phyloP scores from a whole-genome alignment of 495 filamentous ascomycete species.

The Xylaria sp. region DNA sequence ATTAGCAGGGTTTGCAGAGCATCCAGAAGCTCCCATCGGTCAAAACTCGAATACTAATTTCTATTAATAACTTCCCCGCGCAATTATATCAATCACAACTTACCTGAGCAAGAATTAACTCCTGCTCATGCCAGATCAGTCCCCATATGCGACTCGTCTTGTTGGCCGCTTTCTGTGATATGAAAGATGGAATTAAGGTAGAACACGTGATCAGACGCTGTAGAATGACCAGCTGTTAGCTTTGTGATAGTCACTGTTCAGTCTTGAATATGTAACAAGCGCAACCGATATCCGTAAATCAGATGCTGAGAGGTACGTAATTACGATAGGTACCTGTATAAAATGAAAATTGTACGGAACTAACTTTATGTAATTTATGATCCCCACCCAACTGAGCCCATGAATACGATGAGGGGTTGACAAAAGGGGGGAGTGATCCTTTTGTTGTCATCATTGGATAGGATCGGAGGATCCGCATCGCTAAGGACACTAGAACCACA shows the following conservation, averaged over 20 bases:
- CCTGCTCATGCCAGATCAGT: constrained; percentile 4
- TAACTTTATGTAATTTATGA: background rate
- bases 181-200: background rate
- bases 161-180: background rate
- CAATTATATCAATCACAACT: background rate
- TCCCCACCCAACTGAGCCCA: background rate
- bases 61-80: background rate
- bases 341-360: background rate
- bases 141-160: background rate
- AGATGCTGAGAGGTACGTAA: background rate
- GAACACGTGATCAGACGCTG: background rate
- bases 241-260: background rate
- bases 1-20: constrained; percentile 4
- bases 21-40: constrained; percentile 11
- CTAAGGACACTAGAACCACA: background rate
- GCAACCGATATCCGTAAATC: too few relatives aligned
- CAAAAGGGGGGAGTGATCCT: background rate
- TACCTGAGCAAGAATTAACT: constrained; percentile 2
- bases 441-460: constrained; percentile 3
- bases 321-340: background rate
- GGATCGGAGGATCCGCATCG: background rate
- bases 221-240: background rate
- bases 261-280: background rate
- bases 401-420: background rate
- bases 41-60: background rate